Base-by-base conservation (phyloP, 2,329 filamentous ascomycete genomes). In the Botrytis sinoallii region DNA sequence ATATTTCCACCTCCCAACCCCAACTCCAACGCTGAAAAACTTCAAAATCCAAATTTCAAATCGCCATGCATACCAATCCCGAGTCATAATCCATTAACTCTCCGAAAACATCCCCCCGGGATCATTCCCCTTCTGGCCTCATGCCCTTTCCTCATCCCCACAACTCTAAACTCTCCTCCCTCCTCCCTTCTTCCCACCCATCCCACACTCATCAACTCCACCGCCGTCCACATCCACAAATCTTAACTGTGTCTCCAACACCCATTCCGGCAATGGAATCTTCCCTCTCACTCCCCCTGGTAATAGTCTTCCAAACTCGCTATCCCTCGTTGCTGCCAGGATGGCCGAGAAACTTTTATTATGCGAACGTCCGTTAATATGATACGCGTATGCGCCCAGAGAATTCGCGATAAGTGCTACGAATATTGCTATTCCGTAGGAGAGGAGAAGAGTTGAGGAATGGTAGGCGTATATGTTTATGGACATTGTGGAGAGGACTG, bases 91-190 rank as follows among this genome's bases (percentile, higher is more conserved):
- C 2, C 32, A 22, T 12, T 4, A 35, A 18, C 29, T 12, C 20
- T 60, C 29, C 4, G 29, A 18, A 10, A 20, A 35, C 18, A 7
- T 10, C 5, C 22, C 40, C 12, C 79, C 86, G 55, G 85, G 89
- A n/a, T 84, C 94, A 38, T 86, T 96, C 72, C 83, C 6, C 84
- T 93, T 5, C 94, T 92, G 78, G 89, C 9, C 12, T 40, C 40
- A 87, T 68, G 84, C 91, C 78, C 93, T 91, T 0, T 90, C 90
- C 78, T 92, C 38, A n/a, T 91, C 71, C 92, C 92, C 10, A 86
- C 90, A 16, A 78, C 82, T 0, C 77, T 81, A 5, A 80, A 78
- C 22, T 79, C 81, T 12, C 80, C 80, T 83, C 16, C 85, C 93
- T 4, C 85, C 87, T 18, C 90, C 93, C 0, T 68, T 55, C 35